Evolutionary conservation across 2,329 filamentous ascomycete species (phyloP), one percentile per base, ranked within the genome.

Genomic region (Colletotrichum lini): DNA sequence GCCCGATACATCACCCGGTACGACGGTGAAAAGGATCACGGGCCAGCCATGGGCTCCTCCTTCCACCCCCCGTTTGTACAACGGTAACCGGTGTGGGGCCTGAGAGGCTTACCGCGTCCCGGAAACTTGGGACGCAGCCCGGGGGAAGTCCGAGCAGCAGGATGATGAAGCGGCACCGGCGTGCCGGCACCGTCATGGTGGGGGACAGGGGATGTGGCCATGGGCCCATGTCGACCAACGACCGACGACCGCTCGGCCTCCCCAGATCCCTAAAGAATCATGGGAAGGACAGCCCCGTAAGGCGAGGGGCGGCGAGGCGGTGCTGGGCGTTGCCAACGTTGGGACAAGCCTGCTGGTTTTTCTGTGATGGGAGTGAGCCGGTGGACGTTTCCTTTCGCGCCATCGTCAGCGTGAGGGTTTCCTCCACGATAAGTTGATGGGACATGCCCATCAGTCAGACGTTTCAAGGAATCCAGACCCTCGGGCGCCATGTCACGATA

Each of bases 401-500:
- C 44, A 71, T 71, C 52, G 30, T 53, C 53, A 30, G 58, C 45
- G 65, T 68, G 64, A 30, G 68, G 26, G 52, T 38, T 52, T 42
- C 42, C 49, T 58, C 67, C 40, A 50, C 49, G 64, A 67, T 57
- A 35, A 9, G 8, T 35, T 35, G 9, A 10, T 10, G 30, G 57
- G 26, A 38, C 38, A 15, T 30, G 49, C 15, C 26, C 47, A 59
- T 71, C 58, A 49, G 16, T 47, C 63, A 42, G 30, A 53, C 58
- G 23, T 21, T 62, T 62, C 56, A 50, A 54, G 47, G 38, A 47
- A 62, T 42, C 65, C 68, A 71, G 58, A 53, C 23, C 54, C 38
- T 71, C 65, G 68, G 68, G 58, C 58, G 30, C 30, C 58, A 40
- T 64, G 68, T 30, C 49, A 53, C 40, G 38, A 30, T 63, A 63